Base-by-base conservation (phyloP, 1,284 basidiomycete species). In the Ceratobasidium sp. region DNA sequence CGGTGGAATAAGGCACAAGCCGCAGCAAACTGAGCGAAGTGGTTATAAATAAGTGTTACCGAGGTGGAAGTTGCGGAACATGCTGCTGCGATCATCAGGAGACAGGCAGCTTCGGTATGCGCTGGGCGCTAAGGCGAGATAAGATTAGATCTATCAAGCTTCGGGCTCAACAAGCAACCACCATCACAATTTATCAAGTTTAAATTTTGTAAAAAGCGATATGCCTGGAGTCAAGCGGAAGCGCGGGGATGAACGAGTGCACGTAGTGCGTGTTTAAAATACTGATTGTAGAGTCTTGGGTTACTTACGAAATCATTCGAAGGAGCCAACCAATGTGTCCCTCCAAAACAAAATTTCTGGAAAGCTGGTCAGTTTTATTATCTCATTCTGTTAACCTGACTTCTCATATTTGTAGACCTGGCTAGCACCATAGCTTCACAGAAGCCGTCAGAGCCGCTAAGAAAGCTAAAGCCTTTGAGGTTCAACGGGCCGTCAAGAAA, bases 381-480 rank as follows among this genome's bases (percentile, higher is more conserved):
- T 61, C 61, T 26, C 39, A 10, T 18, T 13, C 42, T 67, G 20
- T 49, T 55, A 12, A 28, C 4, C 1, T 12, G 23, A 15, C 44
- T 70, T 18, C 64, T 79, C 66, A 69, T 69, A 77, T 71, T 15
- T 77, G 66, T 69, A 77, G 68, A 44, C 60, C 49, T 28, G 28
- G 64, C 53, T 83, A 93, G 94, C 91, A 94, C 83, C 93, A 94
- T 81, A 88, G 89, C 80, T 82, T 92, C 71, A 92, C 89, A 83
- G 90, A 93, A 80, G 88, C 93, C 23, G 87, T 87, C 77, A 93
- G 92, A 82, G 90, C 91, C 4, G 90, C 91, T 67, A 98, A 96
- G 87, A 95, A 93, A 84, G 92, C 93, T 9, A 95, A 92, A 84
- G 87, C 90, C 0, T 95, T 95, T 81, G 97, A 98, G 86, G 89